Percentiles rank a stretch among this genome's conserved stretches.
Conservation (phyloP, 2,329 filamentous ascomycete genomes). For the Xylariaceae sp. region DNA sequence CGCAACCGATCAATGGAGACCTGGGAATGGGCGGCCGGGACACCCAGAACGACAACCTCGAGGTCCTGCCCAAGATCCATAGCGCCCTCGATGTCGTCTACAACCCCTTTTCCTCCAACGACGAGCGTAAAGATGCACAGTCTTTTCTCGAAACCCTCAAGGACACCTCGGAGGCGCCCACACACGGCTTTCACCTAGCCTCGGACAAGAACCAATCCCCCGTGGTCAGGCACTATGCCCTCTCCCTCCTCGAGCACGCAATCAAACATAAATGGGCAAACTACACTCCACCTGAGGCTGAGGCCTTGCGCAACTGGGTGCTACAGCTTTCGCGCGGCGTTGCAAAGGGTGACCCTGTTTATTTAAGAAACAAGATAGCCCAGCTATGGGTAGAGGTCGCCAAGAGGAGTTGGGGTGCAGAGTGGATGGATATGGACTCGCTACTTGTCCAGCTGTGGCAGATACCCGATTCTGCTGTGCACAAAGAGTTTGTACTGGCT, state of each 20-base stretch:
- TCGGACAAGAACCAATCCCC: constrained; percentile 76
- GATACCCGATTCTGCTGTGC: constrained; percentile 63
- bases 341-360: constrained; percentile 75
- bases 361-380: constrained; percentile 90
- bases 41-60: constrained; percentile 36
- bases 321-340: constrained; percentile 78
- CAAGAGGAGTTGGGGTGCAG: constrained; percentile 88
- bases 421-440: constrained; percentile 95
- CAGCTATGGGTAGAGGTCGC: constrained; percentile 95
- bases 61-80: constrained; percentile 72
- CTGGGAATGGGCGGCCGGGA: constrained; percentile 45
- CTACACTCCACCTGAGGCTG: constrained; percentile 72
- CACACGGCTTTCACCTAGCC: constrained; percentile 84
- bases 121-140: constrained; percentile 81
- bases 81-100: constrained; percentile 89
- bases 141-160: constrained; percentile 88
- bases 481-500: constrained; percentile 86
- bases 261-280: constrained; percentile 85
- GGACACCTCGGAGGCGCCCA: constrained; percentile 76
- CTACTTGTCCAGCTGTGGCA: constrained; percentile 86
- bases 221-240: constrained; percentile 89
- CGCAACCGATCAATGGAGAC: constrained; percentile 38
- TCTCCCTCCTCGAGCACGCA: constrained; percentile 89
- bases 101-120: constrained; percentile 79
- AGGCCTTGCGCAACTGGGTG: constrained; percentile 76